Evolutionary conservation across 1,284 basidiomycete genomes (phyloP).

Genomic region (Fomitopsis palustris): DNA sequence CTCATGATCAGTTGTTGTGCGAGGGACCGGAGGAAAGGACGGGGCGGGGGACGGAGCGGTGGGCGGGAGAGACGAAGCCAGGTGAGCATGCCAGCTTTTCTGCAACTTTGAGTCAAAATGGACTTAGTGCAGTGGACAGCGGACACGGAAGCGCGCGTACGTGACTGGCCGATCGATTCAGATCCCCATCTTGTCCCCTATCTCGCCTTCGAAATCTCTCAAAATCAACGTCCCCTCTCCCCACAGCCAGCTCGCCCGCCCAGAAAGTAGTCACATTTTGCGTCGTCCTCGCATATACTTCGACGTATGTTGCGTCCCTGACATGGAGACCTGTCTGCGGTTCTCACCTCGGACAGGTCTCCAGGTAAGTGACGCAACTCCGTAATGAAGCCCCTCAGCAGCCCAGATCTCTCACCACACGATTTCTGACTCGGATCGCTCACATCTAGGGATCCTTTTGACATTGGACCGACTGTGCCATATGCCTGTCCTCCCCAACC

Average conservation of each 20-base stretch:
- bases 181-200: background rate
- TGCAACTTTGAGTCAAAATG: background rate
- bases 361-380: background rate
- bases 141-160: background rate
- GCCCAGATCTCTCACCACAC: background rate
- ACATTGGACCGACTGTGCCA: background rate
- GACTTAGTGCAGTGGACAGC: background rate
- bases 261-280: too few relatives aligned
- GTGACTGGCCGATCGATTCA: background rate
- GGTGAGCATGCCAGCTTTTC: conserved; percentile 13
- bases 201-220: background rate
- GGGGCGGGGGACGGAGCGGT: background rate
- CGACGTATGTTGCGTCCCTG: background rate
- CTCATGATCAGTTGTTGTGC: conserved; percentile 11
- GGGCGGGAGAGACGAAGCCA: conserved; percentile 9
- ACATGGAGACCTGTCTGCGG: background rate
- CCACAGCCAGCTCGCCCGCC: too few relatives aligned
- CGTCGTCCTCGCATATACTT: background rate
- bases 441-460: background rate
- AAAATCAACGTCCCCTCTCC: background rate
- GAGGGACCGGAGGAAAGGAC: background rate
- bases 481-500: background rate
- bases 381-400: background rate
- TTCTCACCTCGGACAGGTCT: background rate
- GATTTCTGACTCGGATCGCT: background rate